phyloP scores from a whole-genome alignment of 2,329 filamentous ascomycete genomes.

The Thelonectria discophora region DNA sequence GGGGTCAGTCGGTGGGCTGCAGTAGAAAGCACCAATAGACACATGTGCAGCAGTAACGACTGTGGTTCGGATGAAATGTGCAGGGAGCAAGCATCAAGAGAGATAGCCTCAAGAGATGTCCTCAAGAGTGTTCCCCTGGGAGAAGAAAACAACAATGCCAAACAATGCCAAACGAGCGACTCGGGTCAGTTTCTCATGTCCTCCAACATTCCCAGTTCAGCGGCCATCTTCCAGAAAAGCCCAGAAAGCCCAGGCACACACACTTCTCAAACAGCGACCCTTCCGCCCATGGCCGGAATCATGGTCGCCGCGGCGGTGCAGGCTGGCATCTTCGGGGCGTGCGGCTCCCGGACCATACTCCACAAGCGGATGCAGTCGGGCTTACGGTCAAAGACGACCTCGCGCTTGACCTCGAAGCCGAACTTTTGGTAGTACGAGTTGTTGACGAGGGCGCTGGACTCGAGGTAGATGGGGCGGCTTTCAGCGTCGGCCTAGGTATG shows the following conservation, averaged over 20 bases:
- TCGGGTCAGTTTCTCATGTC: background rate
- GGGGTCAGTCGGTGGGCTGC: slow-evolving; percentile 32
- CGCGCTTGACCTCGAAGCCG: slow-evolving; percentile 73
- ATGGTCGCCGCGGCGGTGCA: slow-evolving; percentile 38
- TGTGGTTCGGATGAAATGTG: background rate
- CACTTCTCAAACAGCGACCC: slow-evolving; percentile 36
- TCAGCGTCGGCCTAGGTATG: slow-evolving; percentile 70
- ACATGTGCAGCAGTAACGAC: slow-evolving; percentile 33
- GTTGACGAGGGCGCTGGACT: slow-evolving; percentile 76
- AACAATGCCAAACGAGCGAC: slow-evolving; percentile 6
- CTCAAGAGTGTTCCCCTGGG: too few species aligned
- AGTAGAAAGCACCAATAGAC: slow-evolving; percentile 24
- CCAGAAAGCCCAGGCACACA: background rate
- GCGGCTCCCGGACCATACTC: slow-evolving; percentile 84
- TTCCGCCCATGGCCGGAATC: slow-evolving; percentile 33
- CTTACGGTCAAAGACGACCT: slow-evolving; percentile 69
- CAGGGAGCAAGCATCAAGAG: background rate
- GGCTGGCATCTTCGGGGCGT: slow-evolving; percentile 42
- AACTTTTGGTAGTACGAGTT: slow-evolving; percentile 77
- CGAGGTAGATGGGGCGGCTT: slow-evolving; percentile 76
- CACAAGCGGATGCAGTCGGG: slow-evolving; percentile 70
- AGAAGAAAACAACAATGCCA: too few species aligned
- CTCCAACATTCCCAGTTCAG: slow-evolving; percentile 5
- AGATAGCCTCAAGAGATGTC: slow-evolving; percentile 2
- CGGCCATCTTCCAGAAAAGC: slow-evolving; percentile 5